Base-by-base conservation (phyloP, 2,329 filamentous ascomycete genomes). In the Apiospora rasikravindrae region DNA sequence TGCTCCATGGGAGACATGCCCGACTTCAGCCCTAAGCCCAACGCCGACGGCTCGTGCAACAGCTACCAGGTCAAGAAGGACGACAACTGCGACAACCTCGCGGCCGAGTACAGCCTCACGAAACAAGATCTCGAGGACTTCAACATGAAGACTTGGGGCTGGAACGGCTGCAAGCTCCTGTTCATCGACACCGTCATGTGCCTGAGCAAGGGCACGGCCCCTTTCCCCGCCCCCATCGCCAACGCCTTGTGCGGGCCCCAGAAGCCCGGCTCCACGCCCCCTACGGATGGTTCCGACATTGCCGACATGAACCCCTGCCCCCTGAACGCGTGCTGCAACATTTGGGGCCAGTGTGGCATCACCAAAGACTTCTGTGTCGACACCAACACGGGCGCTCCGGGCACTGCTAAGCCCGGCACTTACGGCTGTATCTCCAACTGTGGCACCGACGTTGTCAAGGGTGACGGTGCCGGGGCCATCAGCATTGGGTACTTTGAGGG, bases 1-100 rank as follows among this genome's bases (percentile, higher is more conserved):
- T 85, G 83, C 71, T 79, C 78, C 11, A 45, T 76, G 0, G 84
- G 84, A 2, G 76, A 74, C 0, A 75, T 83, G 0, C 83, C 83
- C 0, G 78, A 82, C 69, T 71, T 78, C 40, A 74, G 70, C 0
- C 83, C 83, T 0, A 76, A 82, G 75, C 80, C 80, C 1, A 73
- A 76, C 44, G 69, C 75, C 2, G 80, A 85, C 45, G 83, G 83
- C 1, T 77, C 78, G 0, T 86, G 84, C 69, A 74, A 71, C 2
- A 75, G 77, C 4, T 82, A 84, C 72, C 75, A 71, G 0, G 79
- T 84, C 26, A 73, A 78, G 68, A 67, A 73, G 0, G 78, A 77
- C 0, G 83, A 85, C 44, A 74, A 72, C 0, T 86, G 84, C 74
- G 74, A 73, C 40, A 69, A 2, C 6, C 77, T 86, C 0, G 79